These are phyloP conservation scores for Vaccinium darrowii DNA, from an alignment of 148 eudicot genomes.

Conservation along the genomic window DNA sequence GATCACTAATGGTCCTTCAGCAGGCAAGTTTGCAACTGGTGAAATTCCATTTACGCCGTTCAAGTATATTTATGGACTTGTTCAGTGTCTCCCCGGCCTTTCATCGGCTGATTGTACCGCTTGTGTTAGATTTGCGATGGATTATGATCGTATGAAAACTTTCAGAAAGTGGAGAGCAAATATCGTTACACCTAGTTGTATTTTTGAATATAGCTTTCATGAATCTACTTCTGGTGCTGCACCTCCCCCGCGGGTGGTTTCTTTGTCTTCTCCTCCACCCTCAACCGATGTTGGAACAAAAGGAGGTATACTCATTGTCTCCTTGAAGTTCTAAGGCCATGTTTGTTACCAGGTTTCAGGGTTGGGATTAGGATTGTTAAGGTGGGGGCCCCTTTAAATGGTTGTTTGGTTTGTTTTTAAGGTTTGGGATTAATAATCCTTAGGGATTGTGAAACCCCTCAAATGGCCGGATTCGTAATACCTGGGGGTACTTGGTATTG, in stretches of 20 bases:
- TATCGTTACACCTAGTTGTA: conserved; percentile 4
- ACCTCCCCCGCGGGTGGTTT: not conserved
- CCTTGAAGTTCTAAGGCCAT: no score
- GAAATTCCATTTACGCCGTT: conserved; percentile 8
- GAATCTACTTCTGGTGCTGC: conserved; percentile 5
- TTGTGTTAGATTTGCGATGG: conserved; percentile 13
- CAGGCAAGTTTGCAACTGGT: conserved; percentile 23
- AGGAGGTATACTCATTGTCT: no score
- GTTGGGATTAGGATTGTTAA: no score
- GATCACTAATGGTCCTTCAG: conserved; percentile 22
- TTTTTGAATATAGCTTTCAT: not conserved
- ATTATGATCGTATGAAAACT: not conserved
- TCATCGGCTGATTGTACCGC: conserved; percentile 11
- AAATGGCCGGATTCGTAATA: no score
- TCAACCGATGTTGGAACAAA: no score
- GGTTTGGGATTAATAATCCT: no score
- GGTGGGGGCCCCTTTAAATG: no score
- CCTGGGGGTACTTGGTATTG: no score
- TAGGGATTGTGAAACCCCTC: no score
- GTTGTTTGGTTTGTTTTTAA: no score
- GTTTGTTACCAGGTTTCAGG: no score
- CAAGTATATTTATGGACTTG: conserved; percentile 20
- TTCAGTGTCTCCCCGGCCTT: conserved; percentile 33
- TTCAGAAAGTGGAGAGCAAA: not conserved
- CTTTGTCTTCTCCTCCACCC: not conserved